phyloP scores from a whole-genome alignment of 768 basidiomycete species.

The Fibroporia radiculosa region DNA sequence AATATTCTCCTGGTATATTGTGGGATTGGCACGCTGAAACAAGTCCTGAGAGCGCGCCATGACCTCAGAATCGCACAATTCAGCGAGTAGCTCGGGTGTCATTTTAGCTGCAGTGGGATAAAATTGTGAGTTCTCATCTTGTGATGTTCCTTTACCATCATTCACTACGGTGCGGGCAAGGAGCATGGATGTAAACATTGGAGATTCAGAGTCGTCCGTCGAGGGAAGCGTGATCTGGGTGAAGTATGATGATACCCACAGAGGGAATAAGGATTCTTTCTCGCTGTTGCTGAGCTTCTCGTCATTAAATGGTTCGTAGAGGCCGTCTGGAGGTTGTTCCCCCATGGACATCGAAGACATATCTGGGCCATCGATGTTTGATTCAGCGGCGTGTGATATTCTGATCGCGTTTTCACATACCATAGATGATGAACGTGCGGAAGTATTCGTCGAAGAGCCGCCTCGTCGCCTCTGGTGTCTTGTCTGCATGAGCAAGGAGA shows the following conservation, averaged over 20 bases:
- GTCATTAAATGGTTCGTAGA: slow-evolving; percentile 1
- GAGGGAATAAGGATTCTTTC: background rate
- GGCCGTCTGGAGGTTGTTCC: background rate
- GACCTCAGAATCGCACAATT: background rate
- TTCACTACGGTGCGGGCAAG: background rate
- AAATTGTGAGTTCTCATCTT: background rate
- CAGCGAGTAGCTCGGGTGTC: background rate
- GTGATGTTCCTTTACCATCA: background rate
- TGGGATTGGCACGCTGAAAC: background rate
- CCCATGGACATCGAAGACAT: background rate
- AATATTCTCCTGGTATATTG: background rate
- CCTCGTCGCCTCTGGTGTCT: slow-evolving; percentile 7
- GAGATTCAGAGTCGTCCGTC: background rate
- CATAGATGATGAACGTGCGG: slow-evolving; percentile 12
- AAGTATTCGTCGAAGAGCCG: slow-evolving; percentile 7
- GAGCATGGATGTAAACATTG: background rate
- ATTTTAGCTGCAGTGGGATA: background rate
- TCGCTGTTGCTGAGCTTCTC: background rate
- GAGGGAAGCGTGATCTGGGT: background rate
- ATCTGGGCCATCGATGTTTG: background rate
- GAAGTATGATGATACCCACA: slow-evolving; percentile 3
- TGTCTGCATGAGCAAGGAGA: slow-evolving; percentile 10
- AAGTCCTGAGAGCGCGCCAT: background rate
- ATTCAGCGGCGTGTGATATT: background rate
- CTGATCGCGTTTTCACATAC: slow-evolving; percentile 3